Evolutionary conservation across 345 rosid species (phyloP).

Genomic region (Raphanus raphanistrum): DNA sequence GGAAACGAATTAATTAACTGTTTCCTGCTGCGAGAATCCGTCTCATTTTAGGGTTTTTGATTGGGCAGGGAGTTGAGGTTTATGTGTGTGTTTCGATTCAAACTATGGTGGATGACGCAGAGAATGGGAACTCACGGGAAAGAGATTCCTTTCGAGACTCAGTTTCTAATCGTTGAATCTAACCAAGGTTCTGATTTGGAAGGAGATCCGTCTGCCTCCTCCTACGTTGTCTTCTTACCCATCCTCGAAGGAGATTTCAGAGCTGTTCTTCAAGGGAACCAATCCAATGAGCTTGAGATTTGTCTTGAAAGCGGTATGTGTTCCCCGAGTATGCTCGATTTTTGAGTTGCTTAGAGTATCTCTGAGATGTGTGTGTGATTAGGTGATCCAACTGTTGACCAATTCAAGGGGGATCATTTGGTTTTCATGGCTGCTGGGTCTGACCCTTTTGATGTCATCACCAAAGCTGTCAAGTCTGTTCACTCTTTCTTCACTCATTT

Average conservation of each 20-base stretch:
- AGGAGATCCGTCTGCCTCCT: neutral
- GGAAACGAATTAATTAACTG: neutral
- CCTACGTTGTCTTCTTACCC: conserved; percentile 2
- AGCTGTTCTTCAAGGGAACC: conserved; percentile 8
- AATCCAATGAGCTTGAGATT: neutral
- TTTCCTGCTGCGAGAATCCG: neutral
- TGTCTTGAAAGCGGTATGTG: conserved; percentile 1
- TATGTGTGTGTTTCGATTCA: conserved; percentile 1
- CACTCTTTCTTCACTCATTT: neutral
- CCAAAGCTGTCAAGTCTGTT: conserved; percentile 7
- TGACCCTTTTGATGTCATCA: conserved; percentile 6
- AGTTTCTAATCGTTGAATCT: neutral
- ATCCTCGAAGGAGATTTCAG: conserved; percentile 1
- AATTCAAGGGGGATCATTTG: conserved; percentile 1
- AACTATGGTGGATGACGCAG: conserved; percentile 6
- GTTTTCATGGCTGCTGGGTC: neutral
- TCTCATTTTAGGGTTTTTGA: neutral
- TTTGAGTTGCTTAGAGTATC: neutral
- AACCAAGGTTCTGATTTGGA: neutral
- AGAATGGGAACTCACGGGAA: conserved; percentile 11
- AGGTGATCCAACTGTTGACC: conserved; percentile 1
- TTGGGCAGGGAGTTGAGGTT: conserved; percentile 4
- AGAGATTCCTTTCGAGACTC: conserved; percentile 6
- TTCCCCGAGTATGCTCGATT: neutral
- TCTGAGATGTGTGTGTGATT: neutral